Conservation (phyloP, 2,329 filamentous ascomycete genomes). For the Ophiostoma sp. region DNA sequence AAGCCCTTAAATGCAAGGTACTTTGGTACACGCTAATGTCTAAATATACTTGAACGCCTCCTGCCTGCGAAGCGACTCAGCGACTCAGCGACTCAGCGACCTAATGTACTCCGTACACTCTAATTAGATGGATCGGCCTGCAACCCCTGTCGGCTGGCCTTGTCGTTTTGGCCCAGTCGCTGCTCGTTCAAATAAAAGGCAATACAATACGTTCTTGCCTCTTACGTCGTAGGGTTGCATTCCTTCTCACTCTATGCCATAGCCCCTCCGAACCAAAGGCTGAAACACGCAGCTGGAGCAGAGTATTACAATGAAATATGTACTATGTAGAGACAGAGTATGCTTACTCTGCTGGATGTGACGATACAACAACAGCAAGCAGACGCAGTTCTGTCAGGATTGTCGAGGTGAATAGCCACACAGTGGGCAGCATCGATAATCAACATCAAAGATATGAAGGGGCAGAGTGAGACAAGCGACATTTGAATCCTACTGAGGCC, state of each 20-base stretch:
- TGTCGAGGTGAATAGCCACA: too few species aligned
- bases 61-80: not conserved
- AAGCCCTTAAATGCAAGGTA: not conserved
- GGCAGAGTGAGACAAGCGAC: too few species aligned
- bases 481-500: too few species aligned
- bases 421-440: too few species aligned
- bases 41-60: too few species aligned
- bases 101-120: not conserved
- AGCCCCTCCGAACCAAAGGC: not conserved
- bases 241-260: not conserved
- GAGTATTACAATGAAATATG: not conserved
- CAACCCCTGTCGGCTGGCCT: not conserved
- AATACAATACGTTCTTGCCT: not conserved
- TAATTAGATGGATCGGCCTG: conserved; percentile 4
- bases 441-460: too few species aligned
- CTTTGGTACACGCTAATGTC: not conserved
- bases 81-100: too few species aligned
- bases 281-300: not conserved
- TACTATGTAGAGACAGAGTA: too few species aligned
- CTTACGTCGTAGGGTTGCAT: not conserved
- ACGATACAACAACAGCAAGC: too few species aligned
- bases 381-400: too few species aligned
- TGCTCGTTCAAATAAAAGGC: not conserved
- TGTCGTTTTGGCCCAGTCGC: not conserved
- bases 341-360: too few species aligned